phyloP scores from a whole-genome alignment of 495 filamentous ascomycete species.

The Penicillium bovifimosum region DNA sequence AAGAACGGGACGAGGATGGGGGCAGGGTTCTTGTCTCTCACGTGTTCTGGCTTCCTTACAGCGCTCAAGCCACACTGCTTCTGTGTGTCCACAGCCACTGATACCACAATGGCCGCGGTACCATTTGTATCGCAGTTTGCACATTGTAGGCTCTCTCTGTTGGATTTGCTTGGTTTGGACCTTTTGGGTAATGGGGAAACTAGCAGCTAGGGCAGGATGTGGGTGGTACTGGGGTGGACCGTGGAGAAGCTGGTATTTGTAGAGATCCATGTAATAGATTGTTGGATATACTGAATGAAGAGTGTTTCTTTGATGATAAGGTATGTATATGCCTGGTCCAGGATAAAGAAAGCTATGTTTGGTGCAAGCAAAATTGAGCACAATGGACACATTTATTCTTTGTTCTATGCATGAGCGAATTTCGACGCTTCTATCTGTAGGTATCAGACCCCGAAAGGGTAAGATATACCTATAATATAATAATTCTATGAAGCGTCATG shows the following conservation, averaged over 20 bases:
- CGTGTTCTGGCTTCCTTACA: neutral
- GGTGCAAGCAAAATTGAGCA: neutral
- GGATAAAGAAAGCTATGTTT: neutral
- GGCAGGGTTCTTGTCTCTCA: neutral
- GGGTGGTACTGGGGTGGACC: neutral
- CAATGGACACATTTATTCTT: neutral
- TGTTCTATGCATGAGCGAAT: neutral
- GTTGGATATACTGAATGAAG: too few species aligned
- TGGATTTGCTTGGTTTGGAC: neutral
- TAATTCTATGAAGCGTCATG: too few species aligned
- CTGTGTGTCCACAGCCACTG: conserved; percentile 4
- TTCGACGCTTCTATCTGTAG: too few species aligned
- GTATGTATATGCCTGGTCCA: neutral
- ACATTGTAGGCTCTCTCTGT: neutral
- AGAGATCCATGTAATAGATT: neutral
- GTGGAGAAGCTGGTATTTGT: neutral
- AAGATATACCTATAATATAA: too few species aligned
- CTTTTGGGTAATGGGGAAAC: neutral
- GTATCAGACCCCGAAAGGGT: too few species aligned
- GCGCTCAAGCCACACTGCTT: conserved; percentile 3
- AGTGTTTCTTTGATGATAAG: too few species aligned
- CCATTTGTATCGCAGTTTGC: conserved; percentile 2
- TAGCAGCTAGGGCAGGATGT: neutral
- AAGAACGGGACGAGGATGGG: neutral
- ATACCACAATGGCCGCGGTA: conserved; percentile 1